A percentile compares a stretch with the other conserved stretches of the same genome.
Evolutionary conservation across 805 yeast species (phyloP).

Genomic region (Jamesozyma jinghongensis): DNA sequence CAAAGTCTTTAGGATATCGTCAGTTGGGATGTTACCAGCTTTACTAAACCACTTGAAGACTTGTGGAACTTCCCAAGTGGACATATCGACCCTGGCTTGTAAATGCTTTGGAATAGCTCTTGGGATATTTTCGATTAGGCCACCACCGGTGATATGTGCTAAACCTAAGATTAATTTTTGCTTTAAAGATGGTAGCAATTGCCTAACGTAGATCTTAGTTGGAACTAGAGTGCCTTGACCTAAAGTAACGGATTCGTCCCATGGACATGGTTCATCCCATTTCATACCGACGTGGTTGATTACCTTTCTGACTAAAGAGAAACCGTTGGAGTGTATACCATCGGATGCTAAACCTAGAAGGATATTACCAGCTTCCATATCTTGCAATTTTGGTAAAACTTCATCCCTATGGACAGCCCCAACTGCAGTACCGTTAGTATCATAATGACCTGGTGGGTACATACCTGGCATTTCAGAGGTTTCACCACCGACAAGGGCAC

Average conservation of each 20-base stretch:
- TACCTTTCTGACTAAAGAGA: constrained; percentile 86
- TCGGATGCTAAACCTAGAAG: constrained; percentile 80
- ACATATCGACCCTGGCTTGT: constrained; percentile 73
- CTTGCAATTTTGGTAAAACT: constrained; percentile 61
- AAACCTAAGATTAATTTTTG: constrained; percentile 69
- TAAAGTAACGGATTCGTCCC: constrained; percentile 60
- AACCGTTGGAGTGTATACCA: constrained; percentile 96
- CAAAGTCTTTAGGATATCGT: constrained; percentile 81
- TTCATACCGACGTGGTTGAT: constrained; percentile 65
- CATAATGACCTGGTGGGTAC: constrained; percentile 92
- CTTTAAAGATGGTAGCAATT: constrained; percentile 64
- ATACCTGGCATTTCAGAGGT: constrained; percentile 99
- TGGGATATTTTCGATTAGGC: constrained; percentile 91
- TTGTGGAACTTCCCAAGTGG: constrained; percentile 73
- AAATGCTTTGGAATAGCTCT: constrained; percentile 79
- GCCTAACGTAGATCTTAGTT: constrained; percentile 90
- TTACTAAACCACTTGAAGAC: constrained; percentile 92
- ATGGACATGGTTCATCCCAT: constrained; percentile 76
- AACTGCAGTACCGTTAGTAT: constrained; percentile 96
- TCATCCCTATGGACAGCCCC: constrained; percentile 81
- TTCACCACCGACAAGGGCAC: constrained; percentile 98
- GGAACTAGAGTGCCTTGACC: constrained; percentile 86
- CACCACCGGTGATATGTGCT: constrained; percentile 98
- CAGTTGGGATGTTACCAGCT: constrained; percentile 80
- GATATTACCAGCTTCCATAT: constrained; percentile 72